Conservation (phyloP, 306 rosid genomes). For the Parietaria judaica region DNA sequence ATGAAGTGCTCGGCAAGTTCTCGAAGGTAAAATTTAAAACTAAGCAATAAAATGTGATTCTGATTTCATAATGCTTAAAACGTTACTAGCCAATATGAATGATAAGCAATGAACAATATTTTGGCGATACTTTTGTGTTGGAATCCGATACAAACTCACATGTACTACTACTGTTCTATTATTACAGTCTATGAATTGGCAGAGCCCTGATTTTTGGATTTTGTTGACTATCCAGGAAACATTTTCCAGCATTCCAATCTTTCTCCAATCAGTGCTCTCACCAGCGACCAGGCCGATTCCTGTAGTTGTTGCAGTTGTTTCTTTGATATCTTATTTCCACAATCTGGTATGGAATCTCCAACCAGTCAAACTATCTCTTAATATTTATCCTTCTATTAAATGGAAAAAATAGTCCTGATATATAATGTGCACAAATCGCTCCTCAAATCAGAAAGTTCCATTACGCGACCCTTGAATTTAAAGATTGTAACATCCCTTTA, state of each 20-base stretch:
- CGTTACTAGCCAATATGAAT: too few relatives aligned
- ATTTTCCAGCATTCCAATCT: slow-evolving; percentile 48
- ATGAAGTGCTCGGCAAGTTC: slow-evolving; percentile 55
- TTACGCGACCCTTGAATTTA: too few relatives aligned
- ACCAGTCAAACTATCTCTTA: slow-evolving; percentile 11
- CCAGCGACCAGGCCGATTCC: slow-evolving; percentile 56
- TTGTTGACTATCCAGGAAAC: slow-evolving; percentile 47
- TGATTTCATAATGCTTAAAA: neutral
- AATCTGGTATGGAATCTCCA: slow-evolving; percentile 58
- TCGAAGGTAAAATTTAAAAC: slow-evolving; percentile 49
- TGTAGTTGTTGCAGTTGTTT: slow-evolving; percentile 52
- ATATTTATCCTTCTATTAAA: neutral
- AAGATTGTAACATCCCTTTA: too few relatives aligned
- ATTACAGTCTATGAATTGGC: too few relatives aligned
- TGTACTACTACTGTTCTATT: too few relatives aligned
- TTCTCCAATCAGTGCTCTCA: slow-evolving; percentile 73
- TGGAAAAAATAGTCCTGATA: too few relatives aligned
- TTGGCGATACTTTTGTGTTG: neutral
- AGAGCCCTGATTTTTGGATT: slow-evolving; percentile 9
- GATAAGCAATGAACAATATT: too few relatives aligned
- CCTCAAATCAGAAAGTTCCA: too few relatives aligned
- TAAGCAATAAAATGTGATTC: slow-evolving; percentile 9
- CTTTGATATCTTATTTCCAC: slow-evolving; percentile 59
- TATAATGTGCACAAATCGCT: too few relatives aligned
- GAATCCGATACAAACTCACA: neutral